Conservation (phyloP, 108 stramenopile species). For the Skeletonema tropicum region DNA sequence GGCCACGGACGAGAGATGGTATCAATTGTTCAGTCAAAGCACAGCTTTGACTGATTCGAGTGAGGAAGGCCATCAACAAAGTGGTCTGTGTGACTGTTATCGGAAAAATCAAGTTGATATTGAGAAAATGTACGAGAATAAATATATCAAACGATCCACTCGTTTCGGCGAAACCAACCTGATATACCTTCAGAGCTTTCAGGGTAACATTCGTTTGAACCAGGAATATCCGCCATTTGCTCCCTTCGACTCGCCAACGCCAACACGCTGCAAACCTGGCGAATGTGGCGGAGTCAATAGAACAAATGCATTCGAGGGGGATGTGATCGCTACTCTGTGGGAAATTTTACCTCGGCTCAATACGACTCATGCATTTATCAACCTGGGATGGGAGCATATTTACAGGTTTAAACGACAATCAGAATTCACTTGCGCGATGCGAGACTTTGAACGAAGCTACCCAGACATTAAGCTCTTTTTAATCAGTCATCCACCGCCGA, state of each 20-base stretch:
- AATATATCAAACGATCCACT: constrained; percentile 15
- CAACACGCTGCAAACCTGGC: too few species aligned
- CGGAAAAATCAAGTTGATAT: not conserved
- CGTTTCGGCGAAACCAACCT: constrained; percentile 22
- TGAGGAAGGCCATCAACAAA: not conserved
- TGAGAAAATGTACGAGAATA: constrained; percentile 26
- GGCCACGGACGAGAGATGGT: not conserved
- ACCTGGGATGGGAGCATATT: constrained; percentile 15
- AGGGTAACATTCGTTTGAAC: not conserved
- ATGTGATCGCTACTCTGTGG: constrained; percentile 16
- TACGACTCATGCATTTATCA: constrained; percentile 9
- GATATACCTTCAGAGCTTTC: constrained; percentile 13
- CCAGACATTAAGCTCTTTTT: not conserved
- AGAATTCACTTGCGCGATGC: not conserved
- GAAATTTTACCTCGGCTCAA: constrained; percentile 11
- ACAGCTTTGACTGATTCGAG: not conserved
- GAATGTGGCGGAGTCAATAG: too few species aligned
- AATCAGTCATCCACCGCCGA: not conserved
- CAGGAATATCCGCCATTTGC: constrained; percentile 6
- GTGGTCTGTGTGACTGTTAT: constrained; percentile 20
- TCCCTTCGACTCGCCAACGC: not conserved
- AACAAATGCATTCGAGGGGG: constrained; percentile 3
- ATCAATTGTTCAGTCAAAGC: not conserved
- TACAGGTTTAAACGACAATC: not conserved
- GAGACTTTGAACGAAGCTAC: not conserved